These are phyloP conservation scores for Cadophora luteo-olivacea DNA, from an alignment of 2,329 filamentous ascomycete species.

Conservation along the genomic window DNA sequence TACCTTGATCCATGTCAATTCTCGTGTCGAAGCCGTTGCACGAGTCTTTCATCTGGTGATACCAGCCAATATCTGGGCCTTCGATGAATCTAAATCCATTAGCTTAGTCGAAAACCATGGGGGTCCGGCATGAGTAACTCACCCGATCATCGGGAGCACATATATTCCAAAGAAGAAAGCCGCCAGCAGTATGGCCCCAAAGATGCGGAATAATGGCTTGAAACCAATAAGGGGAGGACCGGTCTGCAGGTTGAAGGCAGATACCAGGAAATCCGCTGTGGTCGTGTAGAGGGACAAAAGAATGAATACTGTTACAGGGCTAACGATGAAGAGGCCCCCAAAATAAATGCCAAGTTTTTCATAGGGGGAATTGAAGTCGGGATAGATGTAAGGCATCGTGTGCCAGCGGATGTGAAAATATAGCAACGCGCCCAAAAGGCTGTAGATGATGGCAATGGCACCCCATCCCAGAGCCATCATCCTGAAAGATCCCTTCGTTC, in stretches of 20 bases:
- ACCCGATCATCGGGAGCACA: conserved; percentile 21
- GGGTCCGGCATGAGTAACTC: background rate
- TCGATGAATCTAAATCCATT: conserved; percentile 8
- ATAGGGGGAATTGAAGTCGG: background rate
- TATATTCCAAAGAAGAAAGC: background rate
- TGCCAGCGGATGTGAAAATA: conserved; percentile 4
- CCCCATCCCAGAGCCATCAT: background rate
- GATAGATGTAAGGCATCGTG: background rate
- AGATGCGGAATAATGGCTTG: background rate
- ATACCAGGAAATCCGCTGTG: background rate
- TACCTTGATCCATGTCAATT: conserved; percentile 28
- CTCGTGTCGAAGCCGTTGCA: conserved; percentile 33
- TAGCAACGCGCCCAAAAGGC: background rate
- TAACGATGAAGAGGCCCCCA: background rate
- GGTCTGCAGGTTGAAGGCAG: background rate
- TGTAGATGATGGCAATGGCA: background rate
- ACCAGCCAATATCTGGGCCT: conserved; percentile 28
- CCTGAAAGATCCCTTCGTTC: background rate
- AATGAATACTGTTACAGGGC: background rate
- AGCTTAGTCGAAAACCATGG: background rate
- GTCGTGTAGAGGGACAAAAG: background rate
- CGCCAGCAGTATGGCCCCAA: background rate
- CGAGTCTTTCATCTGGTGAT: conserved; percentile 34
- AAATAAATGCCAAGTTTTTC: background rate
- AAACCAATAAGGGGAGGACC: background rate